Evolutionary conservation across 352 stramenopile species (phyloP).

Genomic region (Plasmopara halstedii): DNA sequence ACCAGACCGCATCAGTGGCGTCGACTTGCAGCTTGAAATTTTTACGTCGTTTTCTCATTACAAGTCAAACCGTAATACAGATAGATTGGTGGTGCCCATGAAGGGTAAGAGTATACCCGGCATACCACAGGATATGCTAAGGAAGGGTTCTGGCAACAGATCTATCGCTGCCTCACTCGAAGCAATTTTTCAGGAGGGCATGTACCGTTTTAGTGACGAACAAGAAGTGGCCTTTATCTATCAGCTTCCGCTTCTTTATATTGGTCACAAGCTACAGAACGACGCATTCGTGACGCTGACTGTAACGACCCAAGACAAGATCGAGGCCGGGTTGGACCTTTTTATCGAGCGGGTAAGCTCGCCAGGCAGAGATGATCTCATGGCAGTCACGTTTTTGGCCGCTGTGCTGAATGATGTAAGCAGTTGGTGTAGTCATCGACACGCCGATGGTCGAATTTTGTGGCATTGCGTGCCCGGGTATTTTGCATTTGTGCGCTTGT

Average conservation of each 20-base stretch:
- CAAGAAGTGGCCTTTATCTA: constrained; percentile 51
- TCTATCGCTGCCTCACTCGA: constrained; percentile 31
- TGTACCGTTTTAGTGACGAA: constrained; percentile 29
- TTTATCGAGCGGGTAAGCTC: constrained; percentile 55
- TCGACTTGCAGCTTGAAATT: constrained; percentile 38
- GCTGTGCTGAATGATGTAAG: constrained; percentile 57
- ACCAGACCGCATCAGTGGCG: constrained; percentile 34
- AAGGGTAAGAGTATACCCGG: constrained; percentile 16
- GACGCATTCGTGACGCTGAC: constrained; percentile 28
- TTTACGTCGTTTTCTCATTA: constrained; percentile 42
- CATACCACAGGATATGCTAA: constrained; percentile 37
- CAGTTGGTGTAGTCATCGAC: constrained; percentile 45
- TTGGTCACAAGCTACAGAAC: constrained; percentile 39
- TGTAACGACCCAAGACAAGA: constrained; percentile 30
- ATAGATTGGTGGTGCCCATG: constrained; percentile 24
- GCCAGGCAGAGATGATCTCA: constrained; percentile 51
- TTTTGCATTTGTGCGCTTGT: constrained; percentile 57
- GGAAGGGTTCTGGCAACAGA: constrained; percentile 23
- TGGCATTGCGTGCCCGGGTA: constrained; percentile 81
- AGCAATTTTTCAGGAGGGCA: constrained; percentile 40
- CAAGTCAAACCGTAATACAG: constrained; percentile 35
- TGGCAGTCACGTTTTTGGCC: constrained; percentile 59
- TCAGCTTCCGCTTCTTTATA: constrained; percentile 46
- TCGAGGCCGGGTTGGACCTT: constrained; percentile 36
- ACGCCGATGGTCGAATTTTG: constrained; percentile 30